A percentile compares a stretch with the other conserved stretches of the same genome.
Evolutionary conservation across 495 filamentous ascomycete species (phyloP).

Genomic region (Neurospora tetrasperma): DNA sequence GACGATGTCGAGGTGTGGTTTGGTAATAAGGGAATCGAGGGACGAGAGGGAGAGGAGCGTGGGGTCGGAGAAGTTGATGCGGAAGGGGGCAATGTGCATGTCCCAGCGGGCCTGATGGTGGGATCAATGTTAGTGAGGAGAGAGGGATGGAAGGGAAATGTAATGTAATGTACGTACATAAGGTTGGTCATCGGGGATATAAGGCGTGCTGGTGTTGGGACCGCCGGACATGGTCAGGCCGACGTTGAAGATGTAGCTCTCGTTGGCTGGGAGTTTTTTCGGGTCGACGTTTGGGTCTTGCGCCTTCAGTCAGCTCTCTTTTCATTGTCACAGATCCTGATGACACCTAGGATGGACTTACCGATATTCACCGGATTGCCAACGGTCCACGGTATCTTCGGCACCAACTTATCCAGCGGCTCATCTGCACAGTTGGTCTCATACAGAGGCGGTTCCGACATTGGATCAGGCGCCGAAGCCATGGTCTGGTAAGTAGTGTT

Average conservation of each 20-base stretch:
- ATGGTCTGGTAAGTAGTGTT: not conserved
- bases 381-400: conserved; percentile 3
- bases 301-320: not conserved
- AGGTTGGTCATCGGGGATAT: conserved; percentile 2
- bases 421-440: conserved; percentile 9
- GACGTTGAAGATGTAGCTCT: conserved; percentile 8
- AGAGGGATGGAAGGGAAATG: not conserved
- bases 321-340: not conserved
- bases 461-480: not conserved
- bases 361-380: conserved; percentile 9
- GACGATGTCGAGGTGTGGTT: conserved; percentile 5
- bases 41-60: conserved; percentile 10
- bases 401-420: conserved; percentile 3
- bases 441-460: conserved; percentile 7
- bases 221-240: conserved; percentile 6
- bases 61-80: conserved; percentile 33
- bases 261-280: not conserved
- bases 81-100: conserved; percentile 13
- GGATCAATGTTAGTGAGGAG: not conserved
- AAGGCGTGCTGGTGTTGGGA: conserved; percentile 4
- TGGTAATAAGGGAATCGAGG: not conserved
- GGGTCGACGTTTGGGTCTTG: not conserved
- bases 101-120: conserved; percentile 1
- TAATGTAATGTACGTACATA: not conserved
- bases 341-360: not conserved